Evolutionary conservation across 148 eudicot species (phyloP).

Genomic region (Selenicereus undatus): DNA sequence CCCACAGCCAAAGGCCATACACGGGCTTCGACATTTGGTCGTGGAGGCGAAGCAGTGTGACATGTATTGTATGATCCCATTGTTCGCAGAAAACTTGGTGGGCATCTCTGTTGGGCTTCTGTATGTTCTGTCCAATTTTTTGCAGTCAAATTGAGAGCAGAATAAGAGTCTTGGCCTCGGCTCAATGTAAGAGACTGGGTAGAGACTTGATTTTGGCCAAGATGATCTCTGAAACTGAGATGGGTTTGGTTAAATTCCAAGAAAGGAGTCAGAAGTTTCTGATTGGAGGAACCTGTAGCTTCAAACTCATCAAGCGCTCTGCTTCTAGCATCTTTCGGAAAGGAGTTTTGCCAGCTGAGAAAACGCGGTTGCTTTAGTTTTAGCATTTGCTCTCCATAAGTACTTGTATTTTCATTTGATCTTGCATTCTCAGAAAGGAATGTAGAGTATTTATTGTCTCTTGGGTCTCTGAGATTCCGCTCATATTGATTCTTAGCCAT

Average conservation of each 20-base stretch:
- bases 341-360: conserved; percentile 19
- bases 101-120: conserved; percentile 11
- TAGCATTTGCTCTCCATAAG: conserved; percentile 24
- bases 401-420: conserved; percentile 10
- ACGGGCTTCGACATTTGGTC: conserved; percentile 14
- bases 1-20: conserved; percentile 31
- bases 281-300: conserved; percentile 16
- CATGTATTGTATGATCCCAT: conserved; percentile 27
- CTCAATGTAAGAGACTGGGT: conserved; percentile 23
- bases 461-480: conserved; percentile 31
- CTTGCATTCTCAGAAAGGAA: conserved; percentile 9
- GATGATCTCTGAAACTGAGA: conserved; percentile 13
- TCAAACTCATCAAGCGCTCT: conserved; percentile 23
- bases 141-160: conserved; percentile 26
- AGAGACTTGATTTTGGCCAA: conserved; percentile 28
- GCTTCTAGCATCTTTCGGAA: conserved; percentile 12
- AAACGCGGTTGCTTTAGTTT: conserved; percentile 19
- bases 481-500: conserved; percentile 68
- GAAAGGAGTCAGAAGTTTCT: conserved; percentile 15
- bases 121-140: conserved; percentile 28
- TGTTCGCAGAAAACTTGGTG: conserved; percentile 21
- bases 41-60: conserved; percentile 24
- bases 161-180: conserved; percentile 29
- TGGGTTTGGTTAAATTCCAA: conserved; percentile 28
- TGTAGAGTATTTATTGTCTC: conserved; percentile 16